Evolutionary conservation across 495 filamentous ascomycete species (phyloP), one percentile per base, ranked within the genome.

Genomic region (Penicillium dipodomyicola): DNA sequence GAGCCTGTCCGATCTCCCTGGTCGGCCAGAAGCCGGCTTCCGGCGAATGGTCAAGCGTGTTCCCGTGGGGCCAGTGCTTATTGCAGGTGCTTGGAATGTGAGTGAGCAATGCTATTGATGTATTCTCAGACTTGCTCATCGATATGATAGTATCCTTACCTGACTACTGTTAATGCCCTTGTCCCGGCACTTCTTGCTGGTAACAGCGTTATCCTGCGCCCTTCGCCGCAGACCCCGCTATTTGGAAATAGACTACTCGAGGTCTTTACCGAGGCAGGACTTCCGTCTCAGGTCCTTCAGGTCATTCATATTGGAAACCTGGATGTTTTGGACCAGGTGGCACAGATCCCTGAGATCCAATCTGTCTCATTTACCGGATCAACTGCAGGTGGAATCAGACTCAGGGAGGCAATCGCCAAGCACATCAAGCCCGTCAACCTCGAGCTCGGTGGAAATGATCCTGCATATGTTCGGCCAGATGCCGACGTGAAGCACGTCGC

Each of bases 21-120:
- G 93, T 0, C 86, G 94, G 63, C 72, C 82, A 0, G 87, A 97
- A 72, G 80, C 84, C 47, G 92, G 92, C 0, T 96, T 96, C 80
- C 89, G 87, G 72, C 78, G 93, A 33, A 92, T 87, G 67, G 91
- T 97, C 65, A 85, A 86, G 65, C 96, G 92, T 65, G 85, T 88
- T 3, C 90, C 93, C 1, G 76, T 97, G 43, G 93, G 93, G 4
- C 87, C 89, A 1, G 85, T 94, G 17, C 76, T 97, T 37, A 82
- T 96, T 63, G 80, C 96, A 40, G 94, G 94, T 65, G 89, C 93
- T 23, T 97, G 93, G 93, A 97, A 97, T 69, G 92, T 92, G 72
- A 72, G 89, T 76, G 19, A 49, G 39, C 42, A 32, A 19, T 22
- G 46, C 30, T 14, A 32, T 65, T 42, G 25, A 41, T n/a, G 14